Conservation (phyloP, 495 filamentous ascomycete genomes). For the Tuber melanosporum region DNA sequence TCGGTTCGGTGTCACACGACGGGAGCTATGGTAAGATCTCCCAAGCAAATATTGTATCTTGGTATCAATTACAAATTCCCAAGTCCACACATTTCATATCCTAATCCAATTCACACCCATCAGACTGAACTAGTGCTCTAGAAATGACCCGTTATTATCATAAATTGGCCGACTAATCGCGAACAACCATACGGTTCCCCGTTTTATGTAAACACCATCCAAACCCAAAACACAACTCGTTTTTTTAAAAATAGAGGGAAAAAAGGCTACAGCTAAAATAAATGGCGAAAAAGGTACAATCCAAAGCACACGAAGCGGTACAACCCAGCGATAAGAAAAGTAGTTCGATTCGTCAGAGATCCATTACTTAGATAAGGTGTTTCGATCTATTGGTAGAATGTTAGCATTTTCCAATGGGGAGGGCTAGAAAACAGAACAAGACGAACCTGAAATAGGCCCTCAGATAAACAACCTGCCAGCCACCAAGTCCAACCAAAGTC, state of each 20-base stretch:
- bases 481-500: constrained; percentile 81
- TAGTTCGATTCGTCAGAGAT: background rate
- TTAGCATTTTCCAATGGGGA: constrained; percentile 5
- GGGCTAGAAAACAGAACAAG: background rate
- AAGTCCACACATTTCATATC: background rate
- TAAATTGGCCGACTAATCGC: background rate
- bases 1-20: background rate
- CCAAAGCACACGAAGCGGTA: background rate
- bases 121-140: background rate
- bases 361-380: constrained; percentile 64
- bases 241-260: background rate
- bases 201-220: background rate
- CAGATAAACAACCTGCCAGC: constrained; percentile 95
- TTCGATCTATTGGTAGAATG: constrained; percentile 55
- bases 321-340: background rate
- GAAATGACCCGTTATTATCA: background rate
- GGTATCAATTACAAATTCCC: background rate
- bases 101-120: background rate
- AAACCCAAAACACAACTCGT: background rate
- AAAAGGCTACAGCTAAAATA: background rate
- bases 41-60: background rate
- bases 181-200: background rate
- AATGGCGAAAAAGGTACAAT: background rate
- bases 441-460: constrained; percentile 86
- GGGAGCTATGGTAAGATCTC: background rate